These are phyloP conservation scores for Hypsizygus marmoreus DNA, from an alignment of 768 basidiomycete species.

Conservation along the genomic window DNA sequence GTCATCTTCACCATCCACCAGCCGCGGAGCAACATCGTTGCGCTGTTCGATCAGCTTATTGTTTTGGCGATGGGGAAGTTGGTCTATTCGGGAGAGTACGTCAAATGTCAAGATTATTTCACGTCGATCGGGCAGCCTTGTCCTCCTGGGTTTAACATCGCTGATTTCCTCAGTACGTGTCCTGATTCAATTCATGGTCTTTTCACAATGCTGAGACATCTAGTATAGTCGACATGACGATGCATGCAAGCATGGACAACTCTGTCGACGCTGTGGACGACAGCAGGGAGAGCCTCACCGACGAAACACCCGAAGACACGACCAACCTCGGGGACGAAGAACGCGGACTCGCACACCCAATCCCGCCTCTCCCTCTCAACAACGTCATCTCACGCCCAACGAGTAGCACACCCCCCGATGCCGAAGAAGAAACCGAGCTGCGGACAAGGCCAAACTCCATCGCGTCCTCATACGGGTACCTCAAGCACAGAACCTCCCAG, in stretches of 20 bases:
- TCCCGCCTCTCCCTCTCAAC: slow-evolving; percentile 32
- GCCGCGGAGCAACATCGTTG: slow-evolving; percentile 96
- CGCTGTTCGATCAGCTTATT: slow-evolving; percentile 90
- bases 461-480: slow-evolving; percentile 48
- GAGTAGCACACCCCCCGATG: slow-evolving; percentile 21
- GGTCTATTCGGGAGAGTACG: slow-evolving; percentile 81
- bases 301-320: slow-evolving; percentile 32
- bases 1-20: slow-evolving; percentile 99
- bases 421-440: slow-evolving; percentile 59
- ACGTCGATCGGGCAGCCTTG: slow-evolving; percentile 77
- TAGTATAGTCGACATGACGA: slow-evolving; percentile 67
- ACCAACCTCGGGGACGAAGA: slow-evolving; percentile 69
- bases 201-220: neutral
- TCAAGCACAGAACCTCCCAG: slow-evolving; percentile 76
- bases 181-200: slow-evolving; percentile 2
- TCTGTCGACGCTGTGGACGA: slow-evolving; percentile 18
- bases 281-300: slow-evolving; percentile 28
- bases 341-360: slow-evolving; percentile 45
- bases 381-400: slow-evolving; percentile 43
- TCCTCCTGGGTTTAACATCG: slow-evolving; percentile 94
- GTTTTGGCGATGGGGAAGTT: slow-evolving; percentile 82
- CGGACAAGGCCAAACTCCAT: slow-evolving; percentile 47
- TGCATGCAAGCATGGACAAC: slow-evolving; percentile 51
- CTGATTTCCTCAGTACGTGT: slow-evolving; percentile 88
- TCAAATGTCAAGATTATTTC: slow-evolving; percentile 81